These are phyloP conservation scores for Saccharomyces uvarum DNA, from an alignment of 1,139 yeast genomes.

Conservation along the genomic window DNA sequence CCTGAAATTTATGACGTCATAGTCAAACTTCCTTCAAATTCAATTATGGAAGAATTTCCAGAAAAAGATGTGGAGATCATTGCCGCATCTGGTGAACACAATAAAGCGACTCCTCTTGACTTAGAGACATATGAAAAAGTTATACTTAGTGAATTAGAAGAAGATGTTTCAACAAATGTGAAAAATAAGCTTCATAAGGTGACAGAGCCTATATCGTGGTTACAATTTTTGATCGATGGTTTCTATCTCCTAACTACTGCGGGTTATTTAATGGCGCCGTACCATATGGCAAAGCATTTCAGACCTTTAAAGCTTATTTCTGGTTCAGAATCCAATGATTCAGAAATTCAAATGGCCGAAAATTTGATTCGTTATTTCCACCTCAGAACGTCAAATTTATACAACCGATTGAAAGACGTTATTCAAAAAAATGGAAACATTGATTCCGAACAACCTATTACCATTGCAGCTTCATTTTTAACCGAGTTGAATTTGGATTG, in stretches of 20 bases:
- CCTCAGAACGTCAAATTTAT: slow-evolving; percentile 15
- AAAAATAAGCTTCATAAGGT: slow-evolving; percentile 16
- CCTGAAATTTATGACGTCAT: slow-evolving; percentile 48
- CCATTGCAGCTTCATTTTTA: slow-evolving; percentile 16
- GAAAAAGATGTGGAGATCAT: background rate
- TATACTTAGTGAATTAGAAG: slow-evolving; percentile 12
- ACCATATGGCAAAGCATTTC: slow-evolving; percentile 26
- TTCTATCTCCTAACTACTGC: slow-evolving; percentile 83
- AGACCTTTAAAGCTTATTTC: slow-evolving; percentile 43
- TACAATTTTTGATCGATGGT: slow-evolving; percentile 62
- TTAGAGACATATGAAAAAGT: slow-evolving; percentile 22
- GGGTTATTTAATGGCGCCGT: slow-evolving; percentile 46
- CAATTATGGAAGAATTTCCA: slow-evolving; percentile 18
- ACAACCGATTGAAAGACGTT: slow-evolving; percentile 13
- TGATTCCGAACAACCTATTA: slow-evolving; percentile 11
- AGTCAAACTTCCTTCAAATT: slow-evolving; percentile 34
- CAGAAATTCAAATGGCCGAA: slow-evolving; percentile 35
- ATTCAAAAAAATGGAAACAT: slow-evolving; percentile 13
- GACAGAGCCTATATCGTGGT: slow-evolving; percentile 50
- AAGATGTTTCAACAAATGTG: slow-evolving; percentile 21
- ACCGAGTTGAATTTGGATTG: slow-evolving; percentile 24
- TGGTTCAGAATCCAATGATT: background rate
- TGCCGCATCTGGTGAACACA: slow-evolving; percentile 1
- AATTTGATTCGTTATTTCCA: slow-evolving; percentile 34
- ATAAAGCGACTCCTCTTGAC: slow-evolving; percentile 36